Evolutionary conservation across 2,329 filamentous ascomycete genomes (phyloP).

Genomic region (Juglanconis oblonga): DNA sequence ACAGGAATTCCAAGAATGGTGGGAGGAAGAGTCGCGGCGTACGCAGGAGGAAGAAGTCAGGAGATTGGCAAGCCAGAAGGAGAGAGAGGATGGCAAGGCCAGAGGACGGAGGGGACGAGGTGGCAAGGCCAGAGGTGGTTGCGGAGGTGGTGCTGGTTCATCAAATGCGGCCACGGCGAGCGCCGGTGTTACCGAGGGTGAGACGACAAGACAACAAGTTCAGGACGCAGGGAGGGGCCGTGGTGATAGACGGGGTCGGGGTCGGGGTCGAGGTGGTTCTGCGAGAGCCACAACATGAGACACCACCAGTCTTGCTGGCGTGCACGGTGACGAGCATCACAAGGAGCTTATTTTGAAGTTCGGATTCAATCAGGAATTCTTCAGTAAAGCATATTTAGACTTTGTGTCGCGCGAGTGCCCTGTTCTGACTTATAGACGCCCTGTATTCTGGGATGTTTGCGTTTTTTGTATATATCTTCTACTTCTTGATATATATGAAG

Average conservation of each 20-base stretch:
- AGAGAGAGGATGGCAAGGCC: slow-evolving; percentile 31
- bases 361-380: not conserved
- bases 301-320: no score
- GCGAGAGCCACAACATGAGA: slow-evolving; percentile 1
- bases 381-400: not conserved
- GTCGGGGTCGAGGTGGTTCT: slow-evolving; percentile 9
- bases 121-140: slow-evolving; percentile 15
- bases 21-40: slow-evolving; percentile 78
- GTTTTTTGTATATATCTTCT: not conserved
- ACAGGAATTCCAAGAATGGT: slow-evolving; percentile 96
- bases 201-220: not conserved
- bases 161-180: not conserved
- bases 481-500: not conserved
- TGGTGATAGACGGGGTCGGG: slow-evolving; percentile 3
- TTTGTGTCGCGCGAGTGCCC: not conserved
- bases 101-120: slow-evolving; percentile 14
- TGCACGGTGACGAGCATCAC: not conserved
- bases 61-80: slow-evolving; percentile 39
- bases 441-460: not conserved
- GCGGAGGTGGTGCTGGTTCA: not conserved
- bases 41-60: slow-evolving; percentile 61
- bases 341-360: no score
- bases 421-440: not conserved
- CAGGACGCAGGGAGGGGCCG: slow-evolving; percentile 10
- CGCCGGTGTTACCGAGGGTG: not conserved